Percentiles rank a stretch among this genome's conserved stretches.
phyloP scores from a whole-genome alignment of 2,329 filamentous ascomycete genomes.

The Diaporthe nobilis region DNA sequence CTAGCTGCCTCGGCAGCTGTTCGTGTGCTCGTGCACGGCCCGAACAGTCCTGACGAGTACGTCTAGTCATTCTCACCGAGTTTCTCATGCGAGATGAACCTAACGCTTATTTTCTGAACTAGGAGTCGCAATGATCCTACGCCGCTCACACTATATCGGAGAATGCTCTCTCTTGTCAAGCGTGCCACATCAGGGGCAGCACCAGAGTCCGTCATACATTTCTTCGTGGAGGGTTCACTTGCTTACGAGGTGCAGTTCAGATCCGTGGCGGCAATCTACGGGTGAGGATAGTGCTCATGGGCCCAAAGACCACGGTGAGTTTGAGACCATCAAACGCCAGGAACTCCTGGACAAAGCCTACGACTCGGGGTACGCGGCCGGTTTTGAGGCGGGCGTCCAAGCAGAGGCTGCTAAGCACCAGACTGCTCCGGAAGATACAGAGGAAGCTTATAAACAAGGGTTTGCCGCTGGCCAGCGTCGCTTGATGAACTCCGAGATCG shows the following conservation, averaged over 20 bases:
- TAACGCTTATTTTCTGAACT: not conserved
- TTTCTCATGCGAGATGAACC: not conserved
- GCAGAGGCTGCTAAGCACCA: not conserved
- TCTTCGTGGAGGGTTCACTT: not conserved
- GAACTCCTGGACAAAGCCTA: slow-evolving; percentile 21
- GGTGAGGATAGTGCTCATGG: not conserved
- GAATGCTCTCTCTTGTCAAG: slow-evolving; percentile 9
- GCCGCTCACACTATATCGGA: slow-evolving; percentile 21
- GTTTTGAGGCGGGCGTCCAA: slow-evolving; percentile 16
- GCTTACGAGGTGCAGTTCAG: slow-evolving; percentile 5
- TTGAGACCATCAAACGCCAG: not conserved
- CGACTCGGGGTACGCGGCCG: slow-evolving; percentile 16
- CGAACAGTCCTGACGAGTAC: not conserved
- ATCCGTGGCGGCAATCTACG: not conserved
- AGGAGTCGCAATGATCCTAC: not conserved
- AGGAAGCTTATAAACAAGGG: not conserved
- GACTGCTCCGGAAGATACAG: not conserved
- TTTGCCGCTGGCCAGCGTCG: slow-evolving; percentile 26
- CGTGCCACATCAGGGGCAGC: not conserved
- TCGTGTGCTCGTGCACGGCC: not conserved
- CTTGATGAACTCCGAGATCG: slow-evolving; percentile 14
- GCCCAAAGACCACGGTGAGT: not conserved
- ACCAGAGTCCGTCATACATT: not conserved
- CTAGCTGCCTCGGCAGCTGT: slow-evolving; percentile 26
- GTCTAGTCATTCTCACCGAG: not conserved